Evolutionary conservation across 1,284 basidiomycete species (phyloP).

Genomic region (Trichosporon ovoides): DNA sequence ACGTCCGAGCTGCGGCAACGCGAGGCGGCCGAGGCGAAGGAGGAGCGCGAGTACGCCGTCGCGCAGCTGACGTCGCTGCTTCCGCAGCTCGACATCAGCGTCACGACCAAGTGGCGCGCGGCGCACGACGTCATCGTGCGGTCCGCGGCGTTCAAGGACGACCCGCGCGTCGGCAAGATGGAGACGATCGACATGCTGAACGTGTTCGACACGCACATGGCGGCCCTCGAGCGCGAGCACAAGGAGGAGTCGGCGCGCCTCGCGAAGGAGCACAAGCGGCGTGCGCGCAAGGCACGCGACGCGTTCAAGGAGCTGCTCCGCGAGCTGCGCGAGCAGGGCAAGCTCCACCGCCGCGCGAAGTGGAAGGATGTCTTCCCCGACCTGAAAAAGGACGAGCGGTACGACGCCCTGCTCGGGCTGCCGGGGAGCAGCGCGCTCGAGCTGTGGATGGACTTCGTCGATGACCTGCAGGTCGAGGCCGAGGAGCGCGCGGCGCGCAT

Average conservation of each 20-base stretch:
- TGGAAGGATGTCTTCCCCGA: slow-evolving; percentile 83
- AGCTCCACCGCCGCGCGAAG: slow-evolving; percentile 73
- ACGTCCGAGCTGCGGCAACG: slow-evolving; percentile 72
- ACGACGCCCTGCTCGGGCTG: slow-evolving; percentile 76
- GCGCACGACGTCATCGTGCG: slow-evolving; percentile 69
- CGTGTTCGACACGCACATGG: slow-evolving; percentile 85
- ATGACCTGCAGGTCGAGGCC: slow-evolving; percentile 75
- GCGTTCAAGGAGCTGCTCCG: slow-evolving; percentile 75
- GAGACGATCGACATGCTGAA: slow-evolving; percentile 83
- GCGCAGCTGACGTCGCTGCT: slow-evolving; percentile 71
- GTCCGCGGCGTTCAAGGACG: slow-evolving; percentile 69
- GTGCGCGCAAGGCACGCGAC: slow-evolving; percentile 79
- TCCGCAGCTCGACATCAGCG: slow-evolving; percentile 76
- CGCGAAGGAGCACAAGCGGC: slow-evolving; percentile 74
- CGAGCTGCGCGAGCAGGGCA: slow-evolving; percentile 61
- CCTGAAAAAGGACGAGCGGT: slow-evolving; percentile 73
- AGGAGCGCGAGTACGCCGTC: slow-evolving; percentile 67
- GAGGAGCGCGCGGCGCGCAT: slow-evolving; percentile 67
- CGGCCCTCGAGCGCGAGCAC: slow-evolving; percentile 77
- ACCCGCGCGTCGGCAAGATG: slow-evolving; percentile 68
- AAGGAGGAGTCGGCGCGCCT: slow-evolving; percentile 72
- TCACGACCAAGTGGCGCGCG: slow-evolving; percentile 78
- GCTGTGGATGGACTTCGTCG: slow-evolving; percentile 90
- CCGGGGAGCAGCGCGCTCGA: slow-evolving; percentile 91
- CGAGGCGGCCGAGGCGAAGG: slow-evolving; percentile 65